Conservation (phyloP, 192 early-diverging fungal genomes). For the Coemansia sp. region DNA sequence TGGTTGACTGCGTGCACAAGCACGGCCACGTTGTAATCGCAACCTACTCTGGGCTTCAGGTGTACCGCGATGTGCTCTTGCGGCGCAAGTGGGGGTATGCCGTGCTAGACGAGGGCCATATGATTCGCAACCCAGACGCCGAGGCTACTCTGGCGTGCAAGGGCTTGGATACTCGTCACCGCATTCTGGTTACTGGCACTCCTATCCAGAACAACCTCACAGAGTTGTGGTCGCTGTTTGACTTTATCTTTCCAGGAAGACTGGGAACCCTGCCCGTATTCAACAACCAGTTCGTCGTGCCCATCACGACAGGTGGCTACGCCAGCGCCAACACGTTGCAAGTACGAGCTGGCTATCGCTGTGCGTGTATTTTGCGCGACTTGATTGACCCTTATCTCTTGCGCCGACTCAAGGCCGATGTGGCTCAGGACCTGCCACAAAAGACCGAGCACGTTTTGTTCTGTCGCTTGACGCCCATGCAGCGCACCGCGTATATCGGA, state of each 20-base stretch:
- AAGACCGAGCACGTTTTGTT: constrained; percentile 94
- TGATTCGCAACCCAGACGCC: constrained; percentile 94
- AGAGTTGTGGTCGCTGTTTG: constrained; percentile 82
- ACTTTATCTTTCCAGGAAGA: constrained; percentile 79
- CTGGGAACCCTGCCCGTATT: constrained; percentile 60
- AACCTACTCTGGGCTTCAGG: constrained; percentile 82
- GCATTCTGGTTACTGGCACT: constrained; percentile 78
- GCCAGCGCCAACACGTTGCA: constrained; percentile 88
- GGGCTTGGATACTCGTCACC: constrained; percentile 70
- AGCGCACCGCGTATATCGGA: constrained; percentile 70
- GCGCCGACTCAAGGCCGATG: constrained; percentile 90
- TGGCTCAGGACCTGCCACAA: constrained; percentile 85
- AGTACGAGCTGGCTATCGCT: constrained; percentile 93
- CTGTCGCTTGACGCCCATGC: constrained; percentile 79
- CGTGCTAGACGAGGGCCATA: constrained; percentile 95
- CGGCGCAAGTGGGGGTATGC: constrained; percentile 82
- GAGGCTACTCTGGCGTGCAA: constrained; percentile 78
- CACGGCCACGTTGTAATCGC: constrained; percentile 85
- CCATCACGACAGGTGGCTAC: constrained; percentile 91
- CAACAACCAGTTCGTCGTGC: constrained; percentile 86
- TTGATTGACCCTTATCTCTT: constrained; percentile 93
- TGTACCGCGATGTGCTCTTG: constrained; percentile 71
- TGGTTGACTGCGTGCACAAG: constrained; percentile 32
- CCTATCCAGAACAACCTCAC: constrained; percentile 83
- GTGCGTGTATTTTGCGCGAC: constrained; percentile 89